Evolutionary conservation across 1,139 yeast genomes (phyloP), one percentile per base, ranked within the genome.

Genomic region (Suhomyces atakaporum): DNA sequence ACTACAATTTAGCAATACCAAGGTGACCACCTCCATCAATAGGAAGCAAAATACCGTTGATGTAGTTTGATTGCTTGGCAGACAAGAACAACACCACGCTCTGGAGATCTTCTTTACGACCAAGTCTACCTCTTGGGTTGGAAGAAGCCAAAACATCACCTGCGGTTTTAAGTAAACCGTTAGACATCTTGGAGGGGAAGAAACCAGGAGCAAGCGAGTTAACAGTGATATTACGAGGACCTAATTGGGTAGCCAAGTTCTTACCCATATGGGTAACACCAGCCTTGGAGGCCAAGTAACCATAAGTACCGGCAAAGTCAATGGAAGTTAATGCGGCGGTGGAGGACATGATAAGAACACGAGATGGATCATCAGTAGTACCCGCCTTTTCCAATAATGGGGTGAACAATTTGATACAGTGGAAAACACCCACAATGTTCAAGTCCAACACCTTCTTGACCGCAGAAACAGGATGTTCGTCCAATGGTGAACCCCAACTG

Each of bases 141-240:
- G 56, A 56, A 13, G 61, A 66, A 34, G 58, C 54, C 63, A 76
- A 67, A 3, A 65, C 53, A 2, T 73, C 75, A 14, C 89, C 90
- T 23, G 73, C 67, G 33, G 62, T 64, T 29, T 69, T 73, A 38
- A 84, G 62, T 37, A 84, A 53, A 1, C 89, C 92, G 41, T 76
- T 70, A 30, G 89, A 74, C 92, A 84, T 84, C 59, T 81, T 83
- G 22, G 85, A 72, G 16, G 87, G 87, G 74, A 84, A 81, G 58
- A 81, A 84, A 0, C 94, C 94, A 0, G 92, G 92, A 9, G 89
- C 89, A 47, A 84, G 61, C 7, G 79, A 67, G 60, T 83, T 83
- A 47, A 81, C 86, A 31, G 78, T 80, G 51, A 82, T 75, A 57
- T 81, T 75, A 37, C 73, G 62, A n/a, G 82, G 83, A 2, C 85